Base-by-base conservation (phyloP, 2,329 filamentous ascomycete genomes). In the Boeremia exigua region DNA sequence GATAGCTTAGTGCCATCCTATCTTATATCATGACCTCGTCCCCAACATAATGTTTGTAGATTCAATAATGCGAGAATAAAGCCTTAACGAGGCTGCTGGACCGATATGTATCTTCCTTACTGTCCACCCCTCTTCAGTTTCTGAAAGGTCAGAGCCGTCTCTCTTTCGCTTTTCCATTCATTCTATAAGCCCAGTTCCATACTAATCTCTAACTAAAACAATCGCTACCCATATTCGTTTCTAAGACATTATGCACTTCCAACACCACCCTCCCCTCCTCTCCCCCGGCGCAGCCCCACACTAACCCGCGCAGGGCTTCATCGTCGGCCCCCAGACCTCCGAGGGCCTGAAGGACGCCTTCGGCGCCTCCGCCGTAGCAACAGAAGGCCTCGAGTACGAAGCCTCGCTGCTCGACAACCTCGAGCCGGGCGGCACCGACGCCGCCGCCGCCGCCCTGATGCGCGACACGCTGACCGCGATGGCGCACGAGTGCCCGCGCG, bases 371-470 rank as follows among this genome's bases (percentile, higher is more conserved):
- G 62, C 60, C 6, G 70, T 74, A 10, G 70, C 70, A 23, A 73
- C 70, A 6, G 71, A 74, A 52, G 71, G 71, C 45, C 69, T 74
- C 43, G 59, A 66, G 17, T 74, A 74, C 36, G 70, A 63, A 14
- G 71, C 71, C 5, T 48, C 58, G 0, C 46, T 74, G 6, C 54
- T 56, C 9, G 63, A 70, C 14, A 74, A 74, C 29, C 60, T 56
- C n/a, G 59, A 72, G 11, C 69, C 67, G n/a, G 65, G 65, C n/a
- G 65, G 69, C 49, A 73, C 68, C 25, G 67, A 73, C 54, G 6
- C 49, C 0, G 23, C 44, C 7, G 66, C 61, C 52, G 63, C 62
- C 48, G 47, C 63, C 12, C 48, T 65, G 15, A 66, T 71, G 63
- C 48, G 62, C 33, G 42, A 62, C 33, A 69, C 61, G 2, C 55